These are phyloP conservation scores for Vigna hirtella DNA, from an alignment of 306 rosid species.

Conservation along the genomic window DNA sequence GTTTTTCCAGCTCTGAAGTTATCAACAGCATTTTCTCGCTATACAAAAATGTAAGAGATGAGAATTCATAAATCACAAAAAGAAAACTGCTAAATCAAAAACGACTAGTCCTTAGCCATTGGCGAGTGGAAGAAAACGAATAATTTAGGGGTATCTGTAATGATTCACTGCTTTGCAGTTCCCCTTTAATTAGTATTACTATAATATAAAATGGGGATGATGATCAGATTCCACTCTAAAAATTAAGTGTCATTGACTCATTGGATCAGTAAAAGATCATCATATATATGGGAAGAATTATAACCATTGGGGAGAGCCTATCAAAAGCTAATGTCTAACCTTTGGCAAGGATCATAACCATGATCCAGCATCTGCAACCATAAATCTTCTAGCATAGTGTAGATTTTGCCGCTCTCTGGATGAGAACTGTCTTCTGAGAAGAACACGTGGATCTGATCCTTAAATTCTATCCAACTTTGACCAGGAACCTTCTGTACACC, in stretches of 20 bases:
- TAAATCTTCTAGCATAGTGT: slow-evolving; percentile 66
- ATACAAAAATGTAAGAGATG: no score
- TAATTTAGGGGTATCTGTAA: no score
- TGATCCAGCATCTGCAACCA: slow-evolving; percentile 75
- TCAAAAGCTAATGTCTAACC: slow-evolving; percentile 40
- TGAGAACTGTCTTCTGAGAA: slow-evolving; percentile 71
- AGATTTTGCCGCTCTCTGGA: slow-evolving; percentile 62
- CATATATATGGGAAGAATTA: neutral
- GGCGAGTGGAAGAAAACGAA: no score
- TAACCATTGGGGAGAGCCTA: neutral
- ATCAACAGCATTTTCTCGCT: no score
- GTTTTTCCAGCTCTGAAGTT: no score
- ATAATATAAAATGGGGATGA: no score
- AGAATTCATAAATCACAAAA: no score
- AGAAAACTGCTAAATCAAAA: no score
- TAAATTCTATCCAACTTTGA: slow-evolving; percentile 62
- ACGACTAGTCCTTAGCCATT: no score
- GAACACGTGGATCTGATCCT: slow-evolving; percentile 69
- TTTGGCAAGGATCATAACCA: slow-evolving; percentile 54
- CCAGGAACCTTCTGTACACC: slow-evolving; percentile 76
- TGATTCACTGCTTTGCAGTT: no score
- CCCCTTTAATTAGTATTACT: no score
- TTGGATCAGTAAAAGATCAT: neutral
- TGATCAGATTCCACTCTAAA: no score
- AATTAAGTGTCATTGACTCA: neutral